Conservation (phyloP, 768 basidiomycete genomes). For the Boletus reticulatus region DNA sequence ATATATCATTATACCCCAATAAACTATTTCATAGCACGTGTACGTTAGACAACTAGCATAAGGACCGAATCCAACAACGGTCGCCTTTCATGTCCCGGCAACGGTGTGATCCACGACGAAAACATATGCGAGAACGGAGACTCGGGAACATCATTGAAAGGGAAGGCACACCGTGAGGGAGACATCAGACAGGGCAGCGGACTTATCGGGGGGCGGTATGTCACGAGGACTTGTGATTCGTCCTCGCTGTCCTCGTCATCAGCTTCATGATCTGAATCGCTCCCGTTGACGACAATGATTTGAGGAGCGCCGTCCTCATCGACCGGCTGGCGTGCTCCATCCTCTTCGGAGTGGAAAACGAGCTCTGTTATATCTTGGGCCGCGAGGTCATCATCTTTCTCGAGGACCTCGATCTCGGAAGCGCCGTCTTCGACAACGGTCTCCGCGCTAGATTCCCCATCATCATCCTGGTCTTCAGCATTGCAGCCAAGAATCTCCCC, state of each 20-base stretch:
- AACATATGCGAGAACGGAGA: constrained; percentile 17
- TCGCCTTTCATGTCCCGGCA: constrained; percentile 5
- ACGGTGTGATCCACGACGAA: constrained; percentile 17
- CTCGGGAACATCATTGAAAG: constrained; percentile 8
- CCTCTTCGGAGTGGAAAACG: not conserved
- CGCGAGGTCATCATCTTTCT: constrained; percentile 3
- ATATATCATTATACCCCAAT: not conserved
- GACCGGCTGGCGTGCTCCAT: not conserved
- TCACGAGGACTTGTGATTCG: not conserved
- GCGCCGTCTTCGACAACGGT: constrained; percentile 11
- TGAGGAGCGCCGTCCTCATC: not conserved
- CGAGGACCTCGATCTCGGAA: constrained; percentile 4
- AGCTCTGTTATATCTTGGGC: not conserved
- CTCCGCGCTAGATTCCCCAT: constrained; percentile 5
- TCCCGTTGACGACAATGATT: constrained; percentile 6
- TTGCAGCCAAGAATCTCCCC: constrained; percentile 22
- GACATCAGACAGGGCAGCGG: constrained; percentile 8
- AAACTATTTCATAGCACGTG: not conserved
- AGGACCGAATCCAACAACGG: constrained; percentile 20
- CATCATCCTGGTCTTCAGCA: not conserved
- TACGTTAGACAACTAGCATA: not conserved
- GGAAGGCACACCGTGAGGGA: constrained; percentile 4
- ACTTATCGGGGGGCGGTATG: constrained; percentile 4
- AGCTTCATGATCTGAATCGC: not conserved
- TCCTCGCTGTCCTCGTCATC: not conserved